A percentile compares a stretch with the other conserved stretches of the same genome.
These are phyloP conservation scores for Plasmodium gonderi DNA, from an alignment of 169 alveolate genomes.

Conservation along the genomic window DNA sequence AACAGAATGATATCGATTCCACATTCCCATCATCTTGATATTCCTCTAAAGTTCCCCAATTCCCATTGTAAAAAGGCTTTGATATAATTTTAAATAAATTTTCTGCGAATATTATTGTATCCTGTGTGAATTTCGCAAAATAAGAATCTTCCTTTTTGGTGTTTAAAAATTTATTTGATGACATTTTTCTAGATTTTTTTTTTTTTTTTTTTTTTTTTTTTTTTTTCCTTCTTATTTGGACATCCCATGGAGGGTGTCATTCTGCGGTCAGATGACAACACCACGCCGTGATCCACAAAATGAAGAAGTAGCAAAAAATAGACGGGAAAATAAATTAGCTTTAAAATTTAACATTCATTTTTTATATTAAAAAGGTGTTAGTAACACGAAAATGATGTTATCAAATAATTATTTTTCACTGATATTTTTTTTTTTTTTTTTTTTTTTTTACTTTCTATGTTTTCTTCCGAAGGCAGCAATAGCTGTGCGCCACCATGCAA, in stretches of 20 bases:
- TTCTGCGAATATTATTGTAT: constrained; percentile 69
- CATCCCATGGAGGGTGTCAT: not conserved
- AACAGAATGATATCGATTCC: constrained; percentile 60
- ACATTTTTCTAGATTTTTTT: constrained; percentile 13
- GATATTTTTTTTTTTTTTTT: not conserved
- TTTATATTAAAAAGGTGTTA: not conserved
- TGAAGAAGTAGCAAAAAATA: too few species aligned
- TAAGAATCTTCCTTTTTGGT: constrained; percentile 63
- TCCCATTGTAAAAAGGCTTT: constrained; percentile 1
- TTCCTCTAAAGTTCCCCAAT: not conserved
- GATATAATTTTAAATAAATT: constrained; percentile 44
- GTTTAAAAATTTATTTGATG: constrained; percentile 34
- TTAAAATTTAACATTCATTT: not conserved
- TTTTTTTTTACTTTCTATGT: not conserved
- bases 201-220: not conserved
- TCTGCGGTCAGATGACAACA: not conserved
- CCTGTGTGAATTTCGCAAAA: constrained; percentile 46
- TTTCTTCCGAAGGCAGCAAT: not conserved
- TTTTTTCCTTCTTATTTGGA: not conserved
- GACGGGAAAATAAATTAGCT: too few species aligned
- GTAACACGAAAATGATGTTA: not conserved
- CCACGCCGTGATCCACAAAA: too few species aligned
- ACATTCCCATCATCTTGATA: not conserved
- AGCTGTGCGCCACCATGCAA: not conserved
- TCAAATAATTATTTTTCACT: not conserved